Evolutionary conservation across 2,329 filamentous ascomycete species (phyloP).

Genomic region (Thelonectria blattea): DNA sequence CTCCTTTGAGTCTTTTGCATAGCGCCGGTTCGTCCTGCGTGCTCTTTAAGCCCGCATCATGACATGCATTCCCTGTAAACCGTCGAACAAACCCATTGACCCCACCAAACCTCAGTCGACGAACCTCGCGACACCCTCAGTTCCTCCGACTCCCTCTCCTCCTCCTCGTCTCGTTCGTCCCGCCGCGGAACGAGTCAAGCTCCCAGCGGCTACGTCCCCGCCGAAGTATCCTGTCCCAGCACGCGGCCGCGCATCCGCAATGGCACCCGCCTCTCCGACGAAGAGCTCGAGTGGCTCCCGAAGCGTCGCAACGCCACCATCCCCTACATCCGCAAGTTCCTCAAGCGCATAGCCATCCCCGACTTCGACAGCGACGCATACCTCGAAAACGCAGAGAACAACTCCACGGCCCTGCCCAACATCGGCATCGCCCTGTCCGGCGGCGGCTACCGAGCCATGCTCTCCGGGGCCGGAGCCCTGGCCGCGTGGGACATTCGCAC

Average conservation of each 20-base stretch:
- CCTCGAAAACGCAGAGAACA: constrained; percentile 52
- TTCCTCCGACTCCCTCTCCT: constrained; percentile 23
- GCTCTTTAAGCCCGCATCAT: not conserved
- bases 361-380: constrained; percentile 79
- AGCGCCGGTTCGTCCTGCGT: not conserved
- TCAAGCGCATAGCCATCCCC: constrained; percentile 74
- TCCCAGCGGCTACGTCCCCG: constrained; percentile 70
- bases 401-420: constrained; percentile 51
- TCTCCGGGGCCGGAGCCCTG: constrained; percentile 81
- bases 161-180: constrained; percentile 22
- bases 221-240: constrained; percentile 70
- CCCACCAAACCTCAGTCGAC: constrained; percentile 23
- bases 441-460: constrained; percentile 84
- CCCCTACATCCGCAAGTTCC: constrained; percentile 74
- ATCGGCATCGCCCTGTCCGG: constrained; percentile 82
- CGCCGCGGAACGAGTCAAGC: constrained; percentile 41
- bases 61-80: not conserved
- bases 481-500: constrained; percentile 81
- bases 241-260: constrained; percentile 75
- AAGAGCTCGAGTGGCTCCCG: constrained; percentile 77
- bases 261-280: constrained; percentile 60
- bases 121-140: constrained; percentile 22
- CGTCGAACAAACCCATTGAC: constrained; percentile 21
- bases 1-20: too few relatives aligned
- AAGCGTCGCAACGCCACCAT: constrained; percentile 75